Conservation (phyloP, 345 rosid species). For the Raphanus raphanistrum region DNA sequence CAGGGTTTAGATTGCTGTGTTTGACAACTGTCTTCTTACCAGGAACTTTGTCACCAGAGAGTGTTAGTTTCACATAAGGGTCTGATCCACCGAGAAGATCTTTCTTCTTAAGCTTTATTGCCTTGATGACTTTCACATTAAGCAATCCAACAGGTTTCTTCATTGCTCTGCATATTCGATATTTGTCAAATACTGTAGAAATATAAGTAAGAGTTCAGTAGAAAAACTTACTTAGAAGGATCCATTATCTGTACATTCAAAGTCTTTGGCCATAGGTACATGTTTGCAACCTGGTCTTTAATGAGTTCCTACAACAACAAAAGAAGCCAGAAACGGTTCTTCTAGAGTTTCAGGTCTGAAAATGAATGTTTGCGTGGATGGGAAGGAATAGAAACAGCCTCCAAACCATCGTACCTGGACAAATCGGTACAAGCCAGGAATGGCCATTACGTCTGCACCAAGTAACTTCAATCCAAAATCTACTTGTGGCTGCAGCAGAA, state of each 20-base stretch:
- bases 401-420: slow-evolving; percentile 56
- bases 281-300: not conserved
- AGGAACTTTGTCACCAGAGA: not conserved
- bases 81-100: not conserved
- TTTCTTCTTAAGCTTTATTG: not conserved
- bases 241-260: not conserved
- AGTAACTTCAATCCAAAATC: slow-evolving; percentile 93
- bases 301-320: not conserved
- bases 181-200: not conserved
- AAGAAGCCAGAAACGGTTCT: not conserved
- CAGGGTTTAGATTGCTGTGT: not conserved
- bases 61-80: not conserved
- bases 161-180: not conserved
- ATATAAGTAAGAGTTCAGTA: not conserved
- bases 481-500: slow-evolving; percentile 77
- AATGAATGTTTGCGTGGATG: not conserved
- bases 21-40: not conserved
- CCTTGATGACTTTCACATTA: not conserved
- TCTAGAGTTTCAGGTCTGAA: not conserved
- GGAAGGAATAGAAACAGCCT: not conserved
- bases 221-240: not conserved
- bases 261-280: slow-evolving; percentile 5
- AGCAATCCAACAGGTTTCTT: not conserved
- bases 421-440: slow-evolving; percentile 82
- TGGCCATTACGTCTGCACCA: slow-evolving; percentile 93